Evolutionary conservation across 306 rosid genomes (phyloP), one percentile per base, ranked within the genome.

Genomic region (Ormosia emarginata): DNA sequence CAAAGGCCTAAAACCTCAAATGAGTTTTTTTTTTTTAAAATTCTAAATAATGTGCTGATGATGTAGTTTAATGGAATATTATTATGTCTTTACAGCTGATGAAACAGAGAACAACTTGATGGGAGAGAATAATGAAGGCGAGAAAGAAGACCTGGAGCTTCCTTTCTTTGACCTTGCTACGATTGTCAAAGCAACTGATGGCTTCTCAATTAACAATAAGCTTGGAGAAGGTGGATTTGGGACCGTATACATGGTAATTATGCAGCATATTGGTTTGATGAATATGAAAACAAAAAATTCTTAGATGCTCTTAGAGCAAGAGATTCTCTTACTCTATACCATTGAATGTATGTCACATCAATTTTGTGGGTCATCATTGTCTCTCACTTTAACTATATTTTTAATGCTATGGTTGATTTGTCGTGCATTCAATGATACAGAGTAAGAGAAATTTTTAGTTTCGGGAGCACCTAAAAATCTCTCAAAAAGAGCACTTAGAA

Each of bases 151-250:
- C 8, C n/a, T 72, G 33, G 83, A 79, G 59, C 81, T 84, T 65
- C 83, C 87, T 65, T 65, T 79, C 37, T 70, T 72, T 84, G 83
- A 79, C 56, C 33, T 65, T 58, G 50, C 66, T 43, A 39, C 71
- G 10, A 84, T 84, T 36, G 10, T 43, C 62, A 46, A 62, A 63
- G 87, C 84, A 43, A 84, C 87, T 36, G 37, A 66, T 79, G 77
- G 47, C 67, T 84, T 84, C 84, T 79, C 87, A 66, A 34, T 58
- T 7, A 46, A 24, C 80, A 79, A 73, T 37, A 84, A 84, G 68
- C 81, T 84, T 29, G 87, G 87, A 73, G 71, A 84, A 84, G 87
- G 83, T 72, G 87, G 87, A 65, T 84, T 84, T 29, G 87, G 87
- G 9, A 5, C 58, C 0, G 87, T 84, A 57, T 79, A 84, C 59